Evolutionary conservation across 345 rosid genomes (phyloP).

Genomic region (Arabis alpina): DNA sequence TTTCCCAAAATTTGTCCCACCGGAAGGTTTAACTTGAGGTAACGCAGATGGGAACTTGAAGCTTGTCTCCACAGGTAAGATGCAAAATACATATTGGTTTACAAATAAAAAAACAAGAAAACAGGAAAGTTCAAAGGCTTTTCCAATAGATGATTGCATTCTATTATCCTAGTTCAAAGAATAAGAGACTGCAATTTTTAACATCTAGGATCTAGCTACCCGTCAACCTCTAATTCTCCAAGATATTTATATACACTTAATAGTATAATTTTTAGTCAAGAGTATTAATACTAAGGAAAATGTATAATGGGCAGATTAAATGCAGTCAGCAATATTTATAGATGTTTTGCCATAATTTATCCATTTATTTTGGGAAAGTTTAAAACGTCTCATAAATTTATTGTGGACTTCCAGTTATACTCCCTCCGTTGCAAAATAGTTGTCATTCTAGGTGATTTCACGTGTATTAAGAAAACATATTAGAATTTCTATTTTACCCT

Average conservation of each 20-base stretch:
- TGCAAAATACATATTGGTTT: slow-evolving; percentile 29
- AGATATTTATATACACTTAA: background rate
- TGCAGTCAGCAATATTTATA: slow-evolving; percentile 24
- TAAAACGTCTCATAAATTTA: background rate
- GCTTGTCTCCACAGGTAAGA: slow-evolving; percentile 51
- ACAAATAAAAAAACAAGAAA: slow-evolving; percentile 18
- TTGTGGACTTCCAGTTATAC: slow-evolving; percentile 3
- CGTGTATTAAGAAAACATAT: too few species aligned
- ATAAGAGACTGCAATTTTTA: background rate
- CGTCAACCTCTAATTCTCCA: slow-evolving; percentile 13
- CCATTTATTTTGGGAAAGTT: slow-evolving; percentile 16
- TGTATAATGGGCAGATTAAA: slow-evolving; percentile 27
- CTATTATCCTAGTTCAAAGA: background rate
- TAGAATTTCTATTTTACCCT: too few species aligned
- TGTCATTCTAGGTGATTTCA: too few species aligned
- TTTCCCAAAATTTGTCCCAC: slow-evolving; percentile 51
- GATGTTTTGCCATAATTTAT: slow-evolving; percentile 22
- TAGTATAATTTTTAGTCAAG: slow-evolving; percentile 16
- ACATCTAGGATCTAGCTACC: slow-evolving; percentile 6
- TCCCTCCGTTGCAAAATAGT: too few species aligned
- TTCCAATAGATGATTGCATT: slow-evolving; percentile 33
- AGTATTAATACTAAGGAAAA: slow-evolving; percentile 14
- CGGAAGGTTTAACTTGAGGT: slow-evolving; percentile 38
- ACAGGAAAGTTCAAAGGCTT: slow-evolving; percentile 12
- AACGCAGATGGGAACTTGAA: slow-evolving; percentile 66